Evolutionary conservation across 2,329 filamentous ascomycete species (phyloP).

Genomic region (Camillea tinctor): DNA sequence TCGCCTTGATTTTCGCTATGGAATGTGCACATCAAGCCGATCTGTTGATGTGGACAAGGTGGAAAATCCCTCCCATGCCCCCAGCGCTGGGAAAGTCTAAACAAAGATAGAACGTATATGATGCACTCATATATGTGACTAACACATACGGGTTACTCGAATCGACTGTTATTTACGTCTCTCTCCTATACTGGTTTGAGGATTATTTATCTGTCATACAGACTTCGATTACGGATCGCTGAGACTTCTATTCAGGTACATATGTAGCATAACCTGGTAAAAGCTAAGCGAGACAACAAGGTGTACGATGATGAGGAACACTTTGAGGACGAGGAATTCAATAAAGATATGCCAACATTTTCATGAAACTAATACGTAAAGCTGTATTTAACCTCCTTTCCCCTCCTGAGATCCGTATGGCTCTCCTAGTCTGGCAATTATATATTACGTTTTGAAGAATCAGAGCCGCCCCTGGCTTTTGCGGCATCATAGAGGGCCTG

Average conservation of each 20-base stretch:
- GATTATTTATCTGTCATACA: not conserved
- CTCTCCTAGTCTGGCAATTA: not conserved
- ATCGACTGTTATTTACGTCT: not conserved
- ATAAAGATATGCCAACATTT: too few relatives aligned
- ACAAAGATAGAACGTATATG: not conserved
- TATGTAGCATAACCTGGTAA: too few relatives aligned
- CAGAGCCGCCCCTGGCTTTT: conserved; percentile 16
- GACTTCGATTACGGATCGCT: not conserved
- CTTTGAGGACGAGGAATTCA: too few relatives aligned
- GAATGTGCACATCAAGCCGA: not conserved
- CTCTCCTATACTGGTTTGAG: not conserved
- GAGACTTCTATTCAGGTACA: too few relatives aligned
- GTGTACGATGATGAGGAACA: too few relatives aligned
- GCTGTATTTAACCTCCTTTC: too few relatives aligned
- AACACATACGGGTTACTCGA: not conserved
- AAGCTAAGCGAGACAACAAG: too few relatives aligned
- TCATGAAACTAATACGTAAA: too few relatives aligned
- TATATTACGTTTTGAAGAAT: conserved; percentile 2
- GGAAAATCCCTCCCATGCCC: not conserved
- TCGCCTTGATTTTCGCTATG: not conserved
- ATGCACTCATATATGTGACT: not conserved
- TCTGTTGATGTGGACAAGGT: not conserved
- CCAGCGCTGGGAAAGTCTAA: not conserved
- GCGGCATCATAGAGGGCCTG: conserved; percentile 58
- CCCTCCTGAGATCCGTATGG: too few relatives aligned